Percentiles rank a stretch among this genome's conserved stretches.
Evolutionary conservation across 768 basidiomycete genomes (phyloP).

Genomic region (Clavaria fumosa): DNA sequence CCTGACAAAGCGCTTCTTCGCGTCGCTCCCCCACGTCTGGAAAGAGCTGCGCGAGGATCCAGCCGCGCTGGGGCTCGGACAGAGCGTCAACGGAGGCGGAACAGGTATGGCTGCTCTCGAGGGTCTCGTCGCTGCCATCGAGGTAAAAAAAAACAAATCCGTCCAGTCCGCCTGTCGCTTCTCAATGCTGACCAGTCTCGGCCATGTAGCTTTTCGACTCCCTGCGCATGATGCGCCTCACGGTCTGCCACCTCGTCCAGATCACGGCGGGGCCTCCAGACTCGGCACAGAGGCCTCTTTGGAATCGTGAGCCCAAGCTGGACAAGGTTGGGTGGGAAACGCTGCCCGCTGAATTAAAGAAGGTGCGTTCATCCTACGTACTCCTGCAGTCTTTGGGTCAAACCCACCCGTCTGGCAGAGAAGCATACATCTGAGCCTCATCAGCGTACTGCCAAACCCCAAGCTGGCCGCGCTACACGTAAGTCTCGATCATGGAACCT

Average conservation of each 20-base stretch:
- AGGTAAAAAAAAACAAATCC: too few relatives aligned
- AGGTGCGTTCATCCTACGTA: slow-evolving; percentile 24
- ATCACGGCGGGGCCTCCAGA: slow-evolving; percentile 45
- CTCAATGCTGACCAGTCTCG: slow-evolving; percentile 1
- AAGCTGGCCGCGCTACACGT: slow-evolving; percentile 37
- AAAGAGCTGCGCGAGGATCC: slow-evolving; percentile 32
- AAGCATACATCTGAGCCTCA: slow-evolving; percentile 39
- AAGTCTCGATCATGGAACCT: slow-evolving; percentile 22
- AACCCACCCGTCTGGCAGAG: slow-evolving; percentile 28
- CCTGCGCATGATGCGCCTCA: slow-evolving; percentile 14
- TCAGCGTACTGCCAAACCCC: slow-evolving; percentile 29
- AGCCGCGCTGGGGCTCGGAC: slow-evolving; percentile 39
- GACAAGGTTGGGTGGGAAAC: slow-evolving; percentile 46
- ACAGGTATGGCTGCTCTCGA: slow-evolving; percentile 56
- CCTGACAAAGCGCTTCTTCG: slow-evolving; percentile 42
- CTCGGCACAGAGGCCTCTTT: slow-evolving; percentile 33
- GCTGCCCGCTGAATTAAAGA: slow-evolving; percentile 43
- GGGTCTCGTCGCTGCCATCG: slow-evolving; percentile 52
- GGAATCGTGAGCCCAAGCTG: slow-evolving; percentile 31
- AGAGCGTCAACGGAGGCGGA: slow-evolving; percentile 30
- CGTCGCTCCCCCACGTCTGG: slow-evolving; percentile 23
- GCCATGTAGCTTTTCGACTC: slow-evolving; percentile 26
- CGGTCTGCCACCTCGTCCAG: slow-evolving; percentile 39
- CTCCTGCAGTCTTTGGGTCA: neutral
- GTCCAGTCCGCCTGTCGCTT: too few relatives aligned